Conservation (phyloP, 768 basidiomycete genomes). For the Panaeolus cyanescens region DNA sequence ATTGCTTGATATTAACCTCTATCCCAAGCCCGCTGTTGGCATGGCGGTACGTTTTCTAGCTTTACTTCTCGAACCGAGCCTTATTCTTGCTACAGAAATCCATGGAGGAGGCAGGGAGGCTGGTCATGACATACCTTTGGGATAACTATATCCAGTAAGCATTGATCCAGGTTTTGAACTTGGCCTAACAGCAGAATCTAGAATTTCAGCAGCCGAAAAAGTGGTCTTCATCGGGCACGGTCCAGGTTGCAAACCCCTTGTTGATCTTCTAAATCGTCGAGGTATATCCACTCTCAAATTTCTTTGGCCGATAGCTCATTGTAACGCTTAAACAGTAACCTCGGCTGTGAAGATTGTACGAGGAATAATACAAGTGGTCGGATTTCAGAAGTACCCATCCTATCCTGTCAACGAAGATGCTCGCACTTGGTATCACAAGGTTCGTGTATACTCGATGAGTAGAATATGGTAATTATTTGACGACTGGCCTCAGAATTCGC, state of each 20-base stretch:
- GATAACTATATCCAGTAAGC: constrained; percentile 93
- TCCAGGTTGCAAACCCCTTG: constrained; percentile 74
- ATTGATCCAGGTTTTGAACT: neutral
- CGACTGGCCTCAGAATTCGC: constrained; percentile 59
- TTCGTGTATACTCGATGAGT: constrained; percentile 25
- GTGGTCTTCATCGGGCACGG: constrained; percentile 90
- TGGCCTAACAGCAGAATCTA: constrained; percentile 26
- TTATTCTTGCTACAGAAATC: constrained; percentile 35
- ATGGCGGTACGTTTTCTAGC: constrained; percentile 10
- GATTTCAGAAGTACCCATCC: constrained; percentile 55
- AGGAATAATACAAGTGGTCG: constrained; percentile 79
- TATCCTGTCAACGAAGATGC: constrained; percentile 60
- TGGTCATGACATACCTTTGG: constrained; percentile 86
- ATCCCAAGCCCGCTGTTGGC: constrained; percentile 50
- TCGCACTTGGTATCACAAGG: constrained; percentile 74
- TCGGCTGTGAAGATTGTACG: constrained; percentile 56
- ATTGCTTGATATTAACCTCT: constrained; percentile 87
- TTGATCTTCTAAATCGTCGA: constrained; percentile 72
- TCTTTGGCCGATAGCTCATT: neutral
- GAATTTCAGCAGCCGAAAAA: constrained; percentile 69
- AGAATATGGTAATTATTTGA: constrained; percentile 3
- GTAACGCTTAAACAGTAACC: constrained; percentile 11
- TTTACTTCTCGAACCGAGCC: neutral
- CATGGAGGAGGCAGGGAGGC: constrained; percentile 47
- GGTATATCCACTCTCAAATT: constrained; percentile 43